phyloP scores from a whole-genome alignment of 2,329 filamentous ascomycete genomes.

The Colletotrichum neosansevieriae region DNA sequence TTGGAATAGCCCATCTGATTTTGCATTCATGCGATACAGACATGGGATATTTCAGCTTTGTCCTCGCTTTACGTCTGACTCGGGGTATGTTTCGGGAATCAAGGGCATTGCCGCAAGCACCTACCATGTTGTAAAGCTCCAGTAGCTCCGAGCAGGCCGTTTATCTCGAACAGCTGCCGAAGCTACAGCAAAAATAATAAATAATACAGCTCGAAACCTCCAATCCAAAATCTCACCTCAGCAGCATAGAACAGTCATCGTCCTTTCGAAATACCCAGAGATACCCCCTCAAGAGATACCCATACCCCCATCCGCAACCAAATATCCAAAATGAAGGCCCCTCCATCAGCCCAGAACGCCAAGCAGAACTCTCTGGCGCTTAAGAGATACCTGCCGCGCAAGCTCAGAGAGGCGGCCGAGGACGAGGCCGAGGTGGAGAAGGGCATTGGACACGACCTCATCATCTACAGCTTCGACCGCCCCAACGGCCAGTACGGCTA shows the following conservation, averaged over 20 bases:
- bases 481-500: constrained; percentile 39
- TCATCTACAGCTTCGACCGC: constrained; percentile 43
- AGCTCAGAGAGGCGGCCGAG: constrained; percentile 38
- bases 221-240: neutral
- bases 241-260: constrained; percentile 37
- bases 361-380: constrained; percentile 39
- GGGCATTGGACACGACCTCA: constrained; percentile 37
- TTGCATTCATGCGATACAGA: constrained; percentile 33
- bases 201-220: constrained; percentile 34
- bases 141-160: constrained; percentile 36
- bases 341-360: constrained; percentile 36
- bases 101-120: constrained; percentile 38
- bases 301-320: constrained; percentile 12
- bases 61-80: constrained; percentile 38
- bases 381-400: constrained; percentile 37
- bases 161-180: constrained; percentile 13
- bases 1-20: constrained; percentile 37
- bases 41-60: constrained; percentile 39
- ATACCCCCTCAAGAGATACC: constrained; percentile 35
- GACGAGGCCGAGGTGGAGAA: constrained; percentile 40
- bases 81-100: constrained; percentile 36
- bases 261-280: constrained; percentile 37
- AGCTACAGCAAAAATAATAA: constrained; percentile 34
- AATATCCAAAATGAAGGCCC: constrained; percentile 31
- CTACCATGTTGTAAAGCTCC: constrained; percentile 40